Percentiles rank a stretch among this genome's conserved stretches.
Conservation (phyloP, 2,329 filamentous ascomycete genomes). For the Fusarium sp. region DNA sequence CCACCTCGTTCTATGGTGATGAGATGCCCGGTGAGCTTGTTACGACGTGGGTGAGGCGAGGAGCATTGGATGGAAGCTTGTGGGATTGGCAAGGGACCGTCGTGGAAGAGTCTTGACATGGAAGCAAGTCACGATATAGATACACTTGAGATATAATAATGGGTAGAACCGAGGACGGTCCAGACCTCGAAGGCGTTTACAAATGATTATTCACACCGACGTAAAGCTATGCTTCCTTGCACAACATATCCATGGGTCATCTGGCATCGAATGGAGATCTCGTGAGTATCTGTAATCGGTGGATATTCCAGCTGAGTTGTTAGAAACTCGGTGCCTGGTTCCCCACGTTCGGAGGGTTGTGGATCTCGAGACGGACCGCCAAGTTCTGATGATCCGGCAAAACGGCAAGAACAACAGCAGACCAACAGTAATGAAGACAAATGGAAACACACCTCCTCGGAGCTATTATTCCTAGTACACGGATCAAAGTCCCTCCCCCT, state of each 20-base stretch:
- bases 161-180: neutral
- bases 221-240: neutral
- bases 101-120: constrained; percentile 14
- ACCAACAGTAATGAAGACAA: neutral
- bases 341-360: neutral
- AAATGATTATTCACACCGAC: neutral
- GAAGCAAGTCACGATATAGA: neutral
- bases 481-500: neutral
- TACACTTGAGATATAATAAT: neutral
- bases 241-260: neutral
- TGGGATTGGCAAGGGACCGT: constrained; percentile 51
- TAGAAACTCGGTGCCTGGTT: neutral
- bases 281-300: neutral
- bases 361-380: neutral
- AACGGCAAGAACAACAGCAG: neutral
- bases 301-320: neutral
- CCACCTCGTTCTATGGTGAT: constrained; percentile 54
- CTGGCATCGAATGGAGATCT: neutral
- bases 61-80: constrained; percentile 55
- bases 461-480: neutral
- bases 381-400: neutral
- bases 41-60: constrained; percentile 55
- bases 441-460: neutral
- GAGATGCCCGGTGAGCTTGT: constrained; percentile 52
- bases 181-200: neutral